Evolutionary conservation across 805 yeast genomes (phyloP).

Genomic region (Sungouiella blattae): DNA sequence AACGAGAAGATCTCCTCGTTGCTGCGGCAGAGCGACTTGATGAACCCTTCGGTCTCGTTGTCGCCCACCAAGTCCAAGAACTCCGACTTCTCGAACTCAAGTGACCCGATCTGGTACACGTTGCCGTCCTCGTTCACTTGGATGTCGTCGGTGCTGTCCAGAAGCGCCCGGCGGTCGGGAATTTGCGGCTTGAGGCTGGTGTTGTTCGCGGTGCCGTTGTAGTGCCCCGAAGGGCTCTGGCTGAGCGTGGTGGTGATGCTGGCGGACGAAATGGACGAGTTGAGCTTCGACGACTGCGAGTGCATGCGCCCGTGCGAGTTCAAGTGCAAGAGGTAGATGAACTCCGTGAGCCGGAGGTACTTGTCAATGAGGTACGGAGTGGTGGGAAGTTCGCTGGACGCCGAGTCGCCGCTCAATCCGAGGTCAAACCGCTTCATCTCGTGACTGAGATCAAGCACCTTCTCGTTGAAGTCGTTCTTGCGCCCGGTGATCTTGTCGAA

Average conservation of each 20-base stretch:
- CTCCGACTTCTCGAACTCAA: conserved; percentile 51
- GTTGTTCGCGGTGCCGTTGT: conserved; percentile 3
- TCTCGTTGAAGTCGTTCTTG: conserved; percentile 62
- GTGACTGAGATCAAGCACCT: conserved; percentile 52
- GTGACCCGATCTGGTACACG: conserved; percentile 43
- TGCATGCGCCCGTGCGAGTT: conserved; percentile 6
- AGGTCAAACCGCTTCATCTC: conserved; percentile 55
- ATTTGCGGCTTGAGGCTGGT: too few relatives aligned
- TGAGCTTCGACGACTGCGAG: conserved; percentile 2
- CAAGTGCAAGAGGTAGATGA: conserved; percentile 44
- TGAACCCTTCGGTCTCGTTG: conserved; percentile 55
- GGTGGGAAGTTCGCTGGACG: conserved; percentile 58
- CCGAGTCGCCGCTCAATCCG: conserved; percentile 47
- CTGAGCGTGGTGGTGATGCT: conserved; percentile 12
- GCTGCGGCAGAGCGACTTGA: conserved; percentile 37
- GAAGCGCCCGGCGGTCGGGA: conserved; percentile 1
- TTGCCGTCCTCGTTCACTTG: conserved; percentile 24
- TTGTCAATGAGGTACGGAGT: conserved; percentile 70
- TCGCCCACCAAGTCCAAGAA: conserved; percentile 31
- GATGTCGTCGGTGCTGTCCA: conserved; percentile 17
- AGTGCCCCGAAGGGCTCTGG: conserved; percentile 4
- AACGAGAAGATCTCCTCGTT: conserved; percentile 33
- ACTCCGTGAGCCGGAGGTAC: conserved; percentile 55
- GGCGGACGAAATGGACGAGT: conserved; percentile 7
- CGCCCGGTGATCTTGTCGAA: conserved; percentile 69